Conservation (phyloP, 768 basidiomycete species). For the Leccinellum rugosiceps region DNA sequence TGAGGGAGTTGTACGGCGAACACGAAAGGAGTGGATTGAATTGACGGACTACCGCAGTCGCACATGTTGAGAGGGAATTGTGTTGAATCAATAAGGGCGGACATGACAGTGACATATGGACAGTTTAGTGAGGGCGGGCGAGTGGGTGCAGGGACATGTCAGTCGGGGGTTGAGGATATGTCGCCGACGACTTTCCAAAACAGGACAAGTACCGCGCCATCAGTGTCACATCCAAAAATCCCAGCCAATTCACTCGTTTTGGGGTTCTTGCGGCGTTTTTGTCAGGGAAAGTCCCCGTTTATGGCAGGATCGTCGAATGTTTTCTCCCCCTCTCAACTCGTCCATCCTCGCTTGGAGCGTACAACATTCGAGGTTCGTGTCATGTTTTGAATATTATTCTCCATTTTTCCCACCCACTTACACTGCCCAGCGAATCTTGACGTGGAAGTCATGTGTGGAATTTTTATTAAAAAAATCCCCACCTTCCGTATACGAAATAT, state of each 20-base stretch:
- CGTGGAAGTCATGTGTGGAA: constrained; percentile 30
- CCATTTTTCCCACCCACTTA: constrained; percentile 20
- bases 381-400: constrained; percentile 4
- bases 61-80: constrained; percentile 5
- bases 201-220: constrained; percentile 24
- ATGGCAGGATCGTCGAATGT: constrained; percentile 29
- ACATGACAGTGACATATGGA: constrained; percentile 30
- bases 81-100: constrained; percentile 14
- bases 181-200: constrained; percentile 28
- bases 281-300: constrained; percentile 17
- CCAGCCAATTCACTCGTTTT: constrained; percentile 21
- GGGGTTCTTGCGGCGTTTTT: constrained; percentile 24
- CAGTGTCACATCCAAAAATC: constrained; percentile 17
- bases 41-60: constrained; percentile 17
- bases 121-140: constrained; percentile 15
- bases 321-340: not conserved
- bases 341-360: not conserved
- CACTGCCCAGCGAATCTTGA: constrained; percentile 24
- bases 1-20: constrained; percentile 30
- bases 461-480: constrained; percentile 43
- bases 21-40: constrained; percentile 16
- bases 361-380: constrained; percentile 1
- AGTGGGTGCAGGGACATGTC: constrained; percentile 18
- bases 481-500: constrained; percentile 41
- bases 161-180: constrained; percentile 18